Evolutionary conservation across 176 grass and related monocot species (phyloP).

Genomic region (Aegilops sharonensis): DNA sequence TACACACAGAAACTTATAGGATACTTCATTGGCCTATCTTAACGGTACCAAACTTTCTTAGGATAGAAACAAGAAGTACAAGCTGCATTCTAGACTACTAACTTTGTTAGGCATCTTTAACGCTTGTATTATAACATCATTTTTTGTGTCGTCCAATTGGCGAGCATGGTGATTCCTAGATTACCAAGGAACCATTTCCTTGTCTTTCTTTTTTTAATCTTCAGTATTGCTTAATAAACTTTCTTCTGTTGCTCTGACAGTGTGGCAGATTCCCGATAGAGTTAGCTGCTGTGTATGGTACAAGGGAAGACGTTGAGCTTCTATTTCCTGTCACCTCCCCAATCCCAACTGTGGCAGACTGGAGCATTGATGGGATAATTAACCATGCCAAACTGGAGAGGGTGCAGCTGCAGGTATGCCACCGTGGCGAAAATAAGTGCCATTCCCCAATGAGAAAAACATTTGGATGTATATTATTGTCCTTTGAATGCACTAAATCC

Average conservation of each 20-base stretch:
- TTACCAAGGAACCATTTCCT: neutral
- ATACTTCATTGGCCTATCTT: neutral
- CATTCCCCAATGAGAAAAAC: neutral
- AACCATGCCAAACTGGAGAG: neutral
- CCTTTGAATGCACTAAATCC: neutral
- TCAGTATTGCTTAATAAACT: neutral
- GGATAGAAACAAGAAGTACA: neutral
- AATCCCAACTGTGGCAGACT: neutral
- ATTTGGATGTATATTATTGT: too few relatives aligned
- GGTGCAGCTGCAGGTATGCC: slow-evolving; percentile 31
- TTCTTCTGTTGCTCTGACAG: slow-evolving; percentile 9
- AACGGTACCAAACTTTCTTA: neutral
- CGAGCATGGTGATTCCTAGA: neutral
- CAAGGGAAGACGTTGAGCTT: slow-evolving; percentile 40
- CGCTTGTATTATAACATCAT: neutral
- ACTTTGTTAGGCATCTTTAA: neutral
- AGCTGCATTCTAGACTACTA: neutral
- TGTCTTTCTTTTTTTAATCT: neutral
- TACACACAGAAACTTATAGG: neutral
- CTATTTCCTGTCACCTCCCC: slow-evolving; percentile 38
- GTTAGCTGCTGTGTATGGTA: slow-evolving; percentile 42
- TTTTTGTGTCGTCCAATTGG: neutral
- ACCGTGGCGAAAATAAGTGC: neutral
- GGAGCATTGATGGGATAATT: slow-evolving; percentile 18
- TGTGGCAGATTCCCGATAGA: slow-evolving; percentile 51